Conservation (phyloP, 2,329 filamentous ascomycete species). For the Sclerotinia spermophila region DNA sequence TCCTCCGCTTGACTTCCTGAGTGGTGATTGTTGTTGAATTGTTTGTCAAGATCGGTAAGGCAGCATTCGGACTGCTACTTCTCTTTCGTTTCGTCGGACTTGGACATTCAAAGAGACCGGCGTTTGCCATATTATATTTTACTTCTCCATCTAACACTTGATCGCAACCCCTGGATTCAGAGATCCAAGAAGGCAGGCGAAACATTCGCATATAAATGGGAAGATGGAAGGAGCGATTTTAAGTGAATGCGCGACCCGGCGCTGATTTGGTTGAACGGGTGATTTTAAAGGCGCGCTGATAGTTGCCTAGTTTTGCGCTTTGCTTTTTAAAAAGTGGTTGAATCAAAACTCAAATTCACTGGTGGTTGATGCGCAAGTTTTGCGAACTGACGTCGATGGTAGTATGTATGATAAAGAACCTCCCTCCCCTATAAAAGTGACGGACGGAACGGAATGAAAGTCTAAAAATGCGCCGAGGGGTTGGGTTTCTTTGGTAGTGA, state of each 20-base stretch:
- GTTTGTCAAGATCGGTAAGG: slow-evolving; percentile 20
- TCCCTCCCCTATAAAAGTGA: slow-evolving; percentile 12
- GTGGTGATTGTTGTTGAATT: slow-evolving; percentile 21
- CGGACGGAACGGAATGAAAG: neutral
- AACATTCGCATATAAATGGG: slow-evolving; percentile 52
- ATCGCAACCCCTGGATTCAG: slow-evolving; percentile 56
- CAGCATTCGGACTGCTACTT: slow-evolving; percentile 21
- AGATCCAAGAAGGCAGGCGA: slow-evolving; percentile 52
- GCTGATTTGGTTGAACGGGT: neutral
- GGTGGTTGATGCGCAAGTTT: slow-evolving; percentile 11
- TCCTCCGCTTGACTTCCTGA: slow-evolving; percentile 36
- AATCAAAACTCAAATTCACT: slow-evolving; percentile 15
- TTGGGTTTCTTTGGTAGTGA: too few species aligned
- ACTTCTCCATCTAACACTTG: slow-evolving; percentile 44
- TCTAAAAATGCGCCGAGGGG: too few species aligned
- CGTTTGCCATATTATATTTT: slow-evolving; percentile 41
- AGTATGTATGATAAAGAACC: slow-evolving; percentile 12
- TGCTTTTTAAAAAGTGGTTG: neutral
- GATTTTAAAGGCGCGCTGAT: neutral
- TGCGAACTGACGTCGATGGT: slow-evolving; percentile 14
- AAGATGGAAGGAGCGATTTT: neutral
- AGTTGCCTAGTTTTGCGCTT: neutral
- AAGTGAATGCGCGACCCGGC: slow-evolving; percentile 15
- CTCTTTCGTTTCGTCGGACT: slow-evolving; percentile 32
- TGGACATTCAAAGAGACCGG: slow-evolving; percentile 27